Evolutionary conservation across 441 rosid species (phyloP).

Genomic region (Populus hybrid): DNA sequence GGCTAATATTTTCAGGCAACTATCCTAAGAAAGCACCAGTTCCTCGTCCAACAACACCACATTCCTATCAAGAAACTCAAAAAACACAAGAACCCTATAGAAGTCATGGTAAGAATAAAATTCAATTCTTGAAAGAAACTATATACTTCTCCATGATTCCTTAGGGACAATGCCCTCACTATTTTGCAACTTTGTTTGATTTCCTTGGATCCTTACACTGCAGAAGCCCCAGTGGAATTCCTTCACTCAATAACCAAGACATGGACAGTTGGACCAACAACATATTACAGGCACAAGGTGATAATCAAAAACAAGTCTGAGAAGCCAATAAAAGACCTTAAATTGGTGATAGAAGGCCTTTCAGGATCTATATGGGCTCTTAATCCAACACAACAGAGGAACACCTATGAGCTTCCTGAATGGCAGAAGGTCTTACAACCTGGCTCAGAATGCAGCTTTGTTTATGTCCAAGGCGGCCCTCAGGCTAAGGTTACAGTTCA

Average conservation of each 20-base stretch:
- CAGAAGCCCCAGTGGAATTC: conserved; percentile 42
- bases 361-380: conserved; percentile 68
- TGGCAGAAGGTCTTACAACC: conserved; percentile 45
- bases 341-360: conserved; percentile 46
- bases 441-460: conserved; percentile 44
- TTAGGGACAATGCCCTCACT: no score
- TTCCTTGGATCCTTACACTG: background rate
- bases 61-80: conserved; percentile 14
- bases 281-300: conserved; percentile 67
- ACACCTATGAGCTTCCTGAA: conserved; percentile 51
- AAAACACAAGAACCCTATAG: conserved; percentile 25
- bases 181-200: no score
- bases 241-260: conserved; percentile 61
- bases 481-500: conserved; percentile 59
- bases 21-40: conserved; percentile 30
- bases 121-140: no score
- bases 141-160: no score
- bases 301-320: conserved; percentile 51
- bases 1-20: conserved; percentile 27
- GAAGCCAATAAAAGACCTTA: conserved; percentile 47
- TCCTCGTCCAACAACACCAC: conserved; percentile 19
- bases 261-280: conserved; percentile 47
- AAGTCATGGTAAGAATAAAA: conserved; percentile 29
- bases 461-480: conserved; percentile 77
- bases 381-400: conserved; percentile 39